Evolutionary conservation across 257 asterid species (phyloP).

Genomic region (Solanum okadae): DNA sequence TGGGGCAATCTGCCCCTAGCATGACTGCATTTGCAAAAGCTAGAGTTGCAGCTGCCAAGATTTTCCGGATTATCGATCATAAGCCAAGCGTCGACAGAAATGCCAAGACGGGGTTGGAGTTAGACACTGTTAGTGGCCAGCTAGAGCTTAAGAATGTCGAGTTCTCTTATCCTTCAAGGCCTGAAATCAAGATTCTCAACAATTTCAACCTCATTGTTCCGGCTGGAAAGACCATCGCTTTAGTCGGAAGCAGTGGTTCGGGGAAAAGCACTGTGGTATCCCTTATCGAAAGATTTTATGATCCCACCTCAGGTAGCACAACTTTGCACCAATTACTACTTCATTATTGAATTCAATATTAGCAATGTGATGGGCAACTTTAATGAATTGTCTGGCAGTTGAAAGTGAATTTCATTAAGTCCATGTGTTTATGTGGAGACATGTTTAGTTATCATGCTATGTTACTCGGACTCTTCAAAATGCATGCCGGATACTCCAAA

Average conservation of each 20-base stretch:
- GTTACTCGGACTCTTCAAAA: not conserved
- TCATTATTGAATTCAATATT: not conserved
- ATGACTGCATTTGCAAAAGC: constrained; percentile 93
- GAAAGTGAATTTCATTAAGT: not conserved
- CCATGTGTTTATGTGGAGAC: not conserved
- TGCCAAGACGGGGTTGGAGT: constrained; percentile 46
- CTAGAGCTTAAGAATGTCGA: constrained; percentile 62
- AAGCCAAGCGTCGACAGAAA: constrained; percentile 55
- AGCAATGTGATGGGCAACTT: not conserved
- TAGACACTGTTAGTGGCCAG: constrained; percentile 59
- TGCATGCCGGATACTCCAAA: not conserved
- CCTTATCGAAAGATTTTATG: constrained; percentile 86
- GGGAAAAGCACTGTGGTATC: constrained; percentile 93
- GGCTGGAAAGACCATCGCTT: constrained; percentile 78
- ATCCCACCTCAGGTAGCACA: constrained; percentile 65
- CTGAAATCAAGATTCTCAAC: constrained; percentile 48
- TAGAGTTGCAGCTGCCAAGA: constrained; percentile 85
- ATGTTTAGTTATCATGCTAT: not conserved
- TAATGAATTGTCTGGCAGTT: not conserved
- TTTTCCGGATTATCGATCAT: constrained; percentile 67
- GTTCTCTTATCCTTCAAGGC: constrained; percentile 76
- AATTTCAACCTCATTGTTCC: constrained; percentile 56
- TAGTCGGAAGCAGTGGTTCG: constrained; percentile 90
- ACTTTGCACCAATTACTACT: not conserved
- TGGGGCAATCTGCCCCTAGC: constrained; percentile 90